Evolutionary conservation across 2,329 filamentous ascomycete genomes (phyloP).

Genomic region (Neonectria coccinea): DNA sequence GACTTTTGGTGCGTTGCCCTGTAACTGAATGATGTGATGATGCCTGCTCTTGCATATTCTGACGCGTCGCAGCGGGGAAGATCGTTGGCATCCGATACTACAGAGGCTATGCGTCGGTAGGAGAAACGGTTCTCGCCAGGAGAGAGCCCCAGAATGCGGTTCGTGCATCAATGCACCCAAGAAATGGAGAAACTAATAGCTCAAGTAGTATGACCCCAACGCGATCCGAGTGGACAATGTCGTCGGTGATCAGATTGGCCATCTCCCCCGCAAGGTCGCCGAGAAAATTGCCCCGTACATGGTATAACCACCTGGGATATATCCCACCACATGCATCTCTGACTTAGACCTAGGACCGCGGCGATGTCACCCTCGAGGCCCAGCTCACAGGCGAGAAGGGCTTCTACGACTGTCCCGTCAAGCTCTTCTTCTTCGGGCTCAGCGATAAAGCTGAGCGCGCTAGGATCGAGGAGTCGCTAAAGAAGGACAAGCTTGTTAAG

Average conservation of each 20-base stretch:
- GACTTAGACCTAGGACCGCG: constrained; percentile 61
- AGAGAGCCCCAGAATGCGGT: constrained; percentile 75
- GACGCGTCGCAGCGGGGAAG: constrained; percentile 55
- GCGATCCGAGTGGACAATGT: constrained; percentile 85
- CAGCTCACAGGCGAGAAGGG: constrained; percentile 75
- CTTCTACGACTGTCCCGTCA: constrained; percentile 77
- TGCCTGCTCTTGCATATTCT: constrained; percentile 21
- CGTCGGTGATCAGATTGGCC: constrained; percentile 79
- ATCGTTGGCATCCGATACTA: constrained; percentile 71
- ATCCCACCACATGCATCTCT: constrained; percentile 12
- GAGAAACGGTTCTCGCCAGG: constrained; percentile 71
- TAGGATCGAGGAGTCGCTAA: constrained; percentile 71
- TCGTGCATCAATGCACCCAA: constrained; percentile 26
- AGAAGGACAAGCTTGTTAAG: constrained; percentile 72
- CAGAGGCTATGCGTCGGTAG: constrained; percentile 68
- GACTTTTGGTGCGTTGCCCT: constrained; percentile 52
- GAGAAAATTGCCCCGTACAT: constrained; percentile 80
- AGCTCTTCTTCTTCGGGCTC: constrained; percentile 76
- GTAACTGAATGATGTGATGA: not conserved
- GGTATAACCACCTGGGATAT: constrained; percentile 52
- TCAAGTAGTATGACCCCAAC: constrained; percentile 73
- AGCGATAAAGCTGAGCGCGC: constrained; percentile 64
- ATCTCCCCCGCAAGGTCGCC: constrained; percentile 76
- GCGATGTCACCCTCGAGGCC: constrained; percentile 74
- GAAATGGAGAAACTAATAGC: constrained; percentile 11